Base-by-base conservation (phyloP, 1,284 basidiomycete species). In the Sporisorium sorghi region DNA sequence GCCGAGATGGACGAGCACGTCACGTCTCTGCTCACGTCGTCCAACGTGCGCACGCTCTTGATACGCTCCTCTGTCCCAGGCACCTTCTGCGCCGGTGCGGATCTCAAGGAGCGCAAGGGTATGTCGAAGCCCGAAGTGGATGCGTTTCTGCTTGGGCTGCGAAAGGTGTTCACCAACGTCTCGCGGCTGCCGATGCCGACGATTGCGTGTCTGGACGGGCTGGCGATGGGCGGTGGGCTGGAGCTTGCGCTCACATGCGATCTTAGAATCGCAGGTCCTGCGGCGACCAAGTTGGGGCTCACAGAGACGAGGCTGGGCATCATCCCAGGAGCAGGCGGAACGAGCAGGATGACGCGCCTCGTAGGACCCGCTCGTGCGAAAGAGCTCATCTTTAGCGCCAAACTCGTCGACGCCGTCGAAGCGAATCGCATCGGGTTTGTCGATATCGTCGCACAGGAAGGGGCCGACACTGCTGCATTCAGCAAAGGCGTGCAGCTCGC, bases 181-280 rank as follows among this genome's bases (percentile, higher is more conserved):
- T 93, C 94, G 85, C 87, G 87, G 40, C 87, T 97, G 23, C 90
- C 91, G 15, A 89, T 95, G 86, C 94, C 94, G 1, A 94, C 92
- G 9, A 91, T 97, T 58, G 93, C 93, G 15, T 93, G 94, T 6
- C 91, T 97, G 53, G 94, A 97, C 81, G 95, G 95, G 0, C 92
- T 93, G 30, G 94, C 94, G 2, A 88, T 97, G 8, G 94, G 94
- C 10, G 94, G 94, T 24, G 94, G 94, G 2, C 87, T 95, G 32
- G 94, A 97, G 84, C 86, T 97, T 58, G 89, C 91, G 59, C 87
- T 97, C 56, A 91, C 92, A 2, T 94, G 93, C 85, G 94, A 97
- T 86, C 85, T 97, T 73, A 88, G 94, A 17, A 90, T 95, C 19
- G 93, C 92, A 60, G 89, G 87, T 0, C 83, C 85, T 69, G 85